These are phyloP conservation scores for Aphanomyces invadans DNA, from an alignment of 352 stramenopile genomes.

Conservation along the genomic window DNA sequence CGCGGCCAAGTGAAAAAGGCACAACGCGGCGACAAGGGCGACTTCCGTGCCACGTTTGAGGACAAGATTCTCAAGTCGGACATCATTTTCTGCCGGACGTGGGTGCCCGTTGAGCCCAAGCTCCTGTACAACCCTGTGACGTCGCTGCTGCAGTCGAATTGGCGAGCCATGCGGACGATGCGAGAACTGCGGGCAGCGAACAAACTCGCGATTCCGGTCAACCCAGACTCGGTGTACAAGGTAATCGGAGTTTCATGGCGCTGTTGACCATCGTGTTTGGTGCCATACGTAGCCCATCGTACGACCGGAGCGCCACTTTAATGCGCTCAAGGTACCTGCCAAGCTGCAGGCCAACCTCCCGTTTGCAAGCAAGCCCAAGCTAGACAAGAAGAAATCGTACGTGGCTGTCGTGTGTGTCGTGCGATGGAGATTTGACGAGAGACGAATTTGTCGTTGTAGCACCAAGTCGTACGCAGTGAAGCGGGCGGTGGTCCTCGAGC, in stretches of 20 bases:
- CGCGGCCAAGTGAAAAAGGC: slow-evolving; percentile 97
- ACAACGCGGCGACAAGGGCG: slow-evolving; percentile 85
- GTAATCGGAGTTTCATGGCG: neutral
- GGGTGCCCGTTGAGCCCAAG: slow-evolving; percentile 97
- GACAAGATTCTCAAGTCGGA: slow-evolving; percentile 99
- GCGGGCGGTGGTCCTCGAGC: slow-evolving; percentile 91
- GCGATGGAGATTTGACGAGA: slow-evolving; percentile 26
- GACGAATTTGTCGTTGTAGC: slow-evolving; percentile 3
- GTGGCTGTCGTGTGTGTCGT: neutral
- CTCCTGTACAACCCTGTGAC: slow-evolving; percentile 98
- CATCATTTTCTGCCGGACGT: slow-evolving; percentile 98
- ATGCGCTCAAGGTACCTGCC: slow-evolving; percentile 91
- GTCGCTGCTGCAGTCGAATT: slow-evolving; percentile 53
- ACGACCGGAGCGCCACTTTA: slow-evolving; percentile 89
- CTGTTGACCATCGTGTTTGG: neutral
- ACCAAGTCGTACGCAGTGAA: slow-evolving; percentile 84
- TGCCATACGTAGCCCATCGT: slow-evolving; percentile 90
- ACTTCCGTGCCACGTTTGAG: slow-evolving; percentile 99
- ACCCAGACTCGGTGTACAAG: slow-evolving; percentile 98
- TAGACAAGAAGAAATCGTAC: slow-evolving; percentile 78
- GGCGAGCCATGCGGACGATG: slow-evolving; percentile 91
- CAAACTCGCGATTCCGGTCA: slow-evolving; percentile 92
- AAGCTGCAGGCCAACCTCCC: slow-evolving; percentile 95
- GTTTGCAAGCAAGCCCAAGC: slow-evolving; percentile 96
- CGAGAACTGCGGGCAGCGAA: slow-evolving; percentile 92